These are phyloP conservation scores for Geosmithia flava DNA, from an alignment of 2,329 filamentous ascomycete species.

Conservation along the genomic window DNA sequence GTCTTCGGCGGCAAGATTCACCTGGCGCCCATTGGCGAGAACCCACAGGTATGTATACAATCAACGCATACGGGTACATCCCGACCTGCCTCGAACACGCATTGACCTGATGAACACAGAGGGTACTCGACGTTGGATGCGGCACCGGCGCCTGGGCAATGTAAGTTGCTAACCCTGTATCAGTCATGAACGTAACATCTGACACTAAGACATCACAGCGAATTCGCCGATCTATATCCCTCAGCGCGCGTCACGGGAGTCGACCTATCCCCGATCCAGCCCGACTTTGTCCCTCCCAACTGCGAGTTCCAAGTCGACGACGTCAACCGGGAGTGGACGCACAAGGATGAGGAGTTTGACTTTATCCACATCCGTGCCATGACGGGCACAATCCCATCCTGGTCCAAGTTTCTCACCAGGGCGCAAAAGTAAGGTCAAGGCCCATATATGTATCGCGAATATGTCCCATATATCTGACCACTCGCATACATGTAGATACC, in stretches of 20 bases:
- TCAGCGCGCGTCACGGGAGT: conserved; percentile 27
- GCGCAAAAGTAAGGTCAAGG: background rate
- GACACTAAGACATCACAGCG: too few species aligned
- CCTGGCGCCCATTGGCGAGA: conserved; percentile 16
- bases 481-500: too few species aligned
- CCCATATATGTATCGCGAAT: too few species aligned
- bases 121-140: conserved; percentile 20
- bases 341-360: conserved; percentile 23
- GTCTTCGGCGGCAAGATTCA: conserved; percentile 16
- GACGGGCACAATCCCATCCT: conserved; percentile 13
- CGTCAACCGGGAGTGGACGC: conserved; percentile 37
- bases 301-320: conserved; percentile 56
- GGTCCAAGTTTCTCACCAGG: conserved; percentile 4
- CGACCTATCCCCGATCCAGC: conserved; percentile 47
- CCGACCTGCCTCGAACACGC: background rate
- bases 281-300: conserved; percentile 45
- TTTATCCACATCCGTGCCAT: conserved; percentile 20
- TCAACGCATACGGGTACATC: too few species aligned
- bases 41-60: conserved; percentile 11
- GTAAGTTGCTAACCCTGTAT: background rate
- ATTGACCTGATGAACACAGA: conserved; percentile 1
- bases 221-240: conserved; percentile 36
- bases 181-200: too few species aligned
- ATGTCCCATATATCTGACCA: too few species aligned
- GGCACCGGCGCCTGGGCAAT: conserved; percentile 26